Conservation (phyloP, 1,139 yeast genomes). For the Suhomyces coccinellae region DNA sequence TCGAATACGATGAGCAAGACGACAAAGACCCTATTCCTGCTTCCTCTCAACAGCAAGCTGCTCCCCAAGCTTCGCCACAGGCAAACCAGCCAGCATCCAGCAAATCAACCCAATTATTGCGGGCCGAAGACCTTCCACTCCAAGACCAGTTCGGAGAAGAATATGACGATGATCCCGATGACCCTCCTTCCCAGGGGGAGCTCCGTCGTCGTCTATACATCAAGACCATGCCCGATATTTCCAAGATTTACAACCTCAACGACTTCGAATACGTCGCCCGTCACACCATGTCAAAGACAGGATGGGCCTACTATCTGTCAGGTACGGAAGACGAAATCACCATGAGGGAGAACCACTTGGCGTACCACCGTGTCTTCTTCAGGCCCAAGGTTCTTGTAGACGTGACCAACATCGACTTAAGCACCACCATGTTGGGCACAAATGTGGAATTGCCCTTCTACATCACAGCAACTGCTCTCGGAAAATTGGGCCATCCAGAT, state of each 20-base stretch:
- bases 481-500: constrained; percentile 72
- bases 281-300: constrained; percentile 69
- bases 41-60: constrained; percentile 4
- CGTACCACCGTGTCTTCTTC: constrained; percentile 84
- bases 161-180: constrained; percentile 25
- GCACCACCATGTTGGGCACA: constrained; percentile 44
- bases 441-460: constrained; percentile 59
- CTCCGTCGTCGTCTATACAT: constrained; percentile 20
- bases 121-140: constrained; percentile 7
- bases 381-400: constrained; percentile 79
- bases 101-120: not conserved
- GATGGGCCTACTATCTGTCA: constrained; percentile 90
- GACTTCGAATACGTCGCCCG: constrained; percentile 88
- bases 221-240: constrained; percentile 57
- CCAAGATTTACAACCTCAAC: constrained; percentile 66
- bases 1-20: constrained; percentile 49
- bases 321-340: constrained; percentile 94
- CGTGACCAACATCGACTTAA: constrained; percentile 47
- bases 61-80: not conserved
- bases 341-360: constrained; percentile 82
- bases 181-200: constrained; percentile 39
- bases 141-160: constrained; percentile 19
- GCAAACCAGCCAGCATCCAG: not conserved
- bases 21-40: constrained; percentile 29
- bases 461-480: constrained; percentile 78